phyloP scores from a whole-genome alignment of 2,329 filamentous ascomycete genomes.

The Aspergillus sp. region DNA sequence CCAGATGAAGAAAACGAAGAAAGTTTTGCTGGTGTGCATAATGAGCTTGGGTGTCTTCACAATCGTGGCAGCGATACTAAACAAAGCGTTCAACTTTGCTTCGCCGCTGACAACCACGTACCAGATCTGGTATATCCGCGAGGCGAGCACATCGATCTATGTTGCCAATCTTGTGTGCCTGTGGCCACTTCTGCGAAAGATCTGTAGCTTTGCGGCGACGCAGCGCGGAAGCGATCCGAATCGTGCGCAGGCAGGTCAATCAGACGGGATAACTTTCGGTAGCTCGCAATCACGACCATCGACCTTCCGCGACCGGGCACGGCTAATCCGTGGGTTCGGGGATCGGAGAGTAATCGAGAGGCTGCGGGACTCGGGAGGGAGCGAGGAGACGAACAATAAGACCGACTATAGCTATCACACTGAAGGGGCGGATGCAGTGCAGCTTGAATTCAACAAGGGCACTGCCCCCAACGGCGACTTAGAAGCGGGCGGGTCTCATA shows the following conservation, averaged over 20 bases:
- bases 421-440: background rate
- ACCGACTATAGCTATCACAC: background rate
- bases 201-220: slow-evolving; percentile 30
- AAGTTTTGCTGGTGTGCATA: slow-evolving; percentile 34
- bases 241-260: slow-evolving; percentile 12
- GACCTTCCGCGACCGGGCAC: slow-evolving; percentile 14
- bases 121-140: slow-evolving; percentile 45
- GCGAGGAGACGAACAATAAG: background rate
- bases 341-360: slow-evolving; percentile 9
- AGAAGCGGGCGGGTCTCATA: background rate
- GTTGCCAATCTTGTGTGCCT: slow-evolving; percentile 47
- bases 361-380: background rate
- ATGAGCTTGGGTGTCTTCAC: slow-evolving; percentile 42
- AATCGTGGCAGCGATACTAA: slow-evolving; percentile 44
- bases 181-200: slow-evolving; percentile 31
- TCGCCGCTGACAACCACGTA: slow-evolving; percentile 38
- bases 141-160: slow-evolving; percentile 42
- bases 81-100: slow-evolving; percentile 46
- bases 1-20: slow-evolving; percentile 34
- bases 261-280: slow-evolving; percentile 2
- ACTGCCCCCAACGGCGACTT: background rate
- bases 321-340: slow-evolving; percentile 11
- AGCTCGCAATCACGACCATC: slow-evolving; percentile 22
- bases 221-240: slow-evolving; percentile 27
- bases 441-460: background rate